Percentiles rank a stretch among this genome's conserved stretches.
Conservation (phyloP, 495 filamentous ascomycete genomes). For the Trichoderma parareesei region DNA sequence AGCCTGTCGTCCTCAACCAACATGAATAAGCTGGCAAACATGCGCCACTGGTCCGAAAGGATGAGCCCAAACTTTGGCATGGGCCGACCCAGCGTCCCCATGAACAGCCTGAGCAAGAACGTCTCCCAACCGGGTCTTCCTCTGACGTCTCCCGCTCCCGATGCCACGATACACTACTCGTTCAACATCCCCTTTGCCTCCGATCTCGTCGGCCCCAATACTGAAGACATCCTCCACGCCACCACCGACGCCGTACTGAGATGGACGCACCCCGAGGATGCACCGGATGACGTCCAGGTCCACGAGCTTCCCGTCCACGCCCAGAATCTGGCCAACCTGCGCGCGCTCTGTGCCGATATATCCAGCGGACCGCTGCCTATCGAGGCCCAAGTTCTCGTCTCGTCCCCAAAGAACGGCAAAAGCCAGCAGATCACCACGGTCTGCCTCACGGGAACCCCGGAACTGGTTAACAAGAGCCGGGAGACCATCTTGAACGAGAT, state of each 20-base stretch:
- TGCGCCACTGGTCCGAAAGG: slow-evolving; percentile 91
- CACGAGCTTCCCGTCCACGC: slow-evolving; percentile 84
- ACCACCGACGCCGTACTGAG: slow-evolving; percentile 71
- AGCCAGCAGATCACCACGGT: slow-evolving; percentile 82
- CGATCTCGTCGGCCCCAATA: slow-evolving; percentile 80
- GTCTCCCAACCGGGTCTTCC: slow-evolving; percentile 52
- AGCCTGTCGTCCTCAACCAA: slow-evolving; percentile 21
- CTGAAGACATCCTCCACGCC: slow-evolving; percentile 85
- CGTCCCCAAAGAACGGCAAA: slow-evolving; percentile 66
- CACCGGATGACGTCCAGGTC: slow-evolving; percentile 69
- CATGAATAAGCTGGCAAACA: slow-evolving; percentile 93
- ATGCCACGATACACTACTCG: slow-evolving; percentile 62
- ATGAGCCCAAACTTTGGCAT: slow-evolving; percentile 78
- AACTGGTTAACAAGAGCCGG: slow-evolving; percentile 75
- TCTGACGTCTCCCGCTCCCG: slow-evolving; percentile 55
- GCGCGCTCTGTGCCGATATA: slow-evolving; percentile 69
- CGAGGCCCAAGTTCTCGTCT: slow-evolving; percentile 73
- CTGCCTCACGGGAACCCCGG: slow-evolving; percentile 75
- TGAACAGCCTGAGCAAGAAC: slow-evolving; percentile 59
- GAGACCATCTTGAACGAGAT: slow-evolving; percentile 79
- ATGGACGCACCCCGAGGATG: slow-evolving; percentile 87
- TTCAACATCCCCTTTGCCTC: slow-evolving; percentile 96
- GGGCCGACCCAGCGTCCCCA: slow-evolving; percentile 64
- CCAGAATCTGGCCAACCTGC: slow-evolving; percentile 69
- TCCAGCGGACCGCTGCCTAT: slow-evolving; percentile 58